These are phyloP conservation scores for Geranium rotundifolium DNA, from an alignment of 345 rosid species.

Conservation along the genomic window DNA sequence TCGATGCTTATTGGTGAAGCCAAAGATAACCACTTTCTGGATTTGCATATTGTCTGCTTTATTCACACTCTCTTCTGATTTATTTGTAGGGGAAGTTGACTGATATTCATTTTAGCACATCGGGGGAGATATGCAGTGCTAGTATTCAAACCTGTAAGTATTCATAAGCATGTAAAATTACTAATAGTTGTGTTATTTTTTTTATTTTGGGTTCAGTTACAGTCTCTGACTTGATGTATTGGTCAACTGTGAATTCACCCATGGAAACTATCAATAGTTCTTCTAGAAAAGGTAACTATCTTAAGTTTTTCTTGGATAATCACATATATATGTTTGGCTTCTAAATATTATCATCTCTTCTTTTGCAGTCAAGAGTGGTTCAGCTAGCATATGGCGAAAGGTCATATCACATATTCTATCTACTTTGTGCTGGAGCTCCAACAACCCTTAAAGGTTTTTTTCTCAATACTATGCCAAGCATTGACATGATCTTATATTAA, in stretches of 20 bases:
- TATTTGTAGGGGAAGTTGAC: slow-evolving; percentile 71
- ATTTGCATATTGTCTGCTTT: background rate
- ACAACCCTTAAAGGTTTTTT: slow-evolving; percentile 61
- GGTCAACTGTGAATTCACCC: slow-evolving; percentile 11
- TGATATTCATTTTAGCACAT: slow-evolving; percentile 66
- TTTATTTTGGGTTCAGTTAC: slow-evolving; percentile 6
- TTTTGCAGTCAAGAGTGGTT: slow-evolving; percentile 87
- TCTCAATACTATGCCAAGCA: background rate
- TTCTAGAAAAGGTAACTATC: slow-evolving; percentile 77
- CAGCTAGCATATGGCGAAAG: slow-evolving; percentile 82
- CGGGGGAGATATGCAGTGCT: slow-evolving; percentile 82
- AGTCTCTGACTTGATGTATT: slow-evolving; percentile 18
- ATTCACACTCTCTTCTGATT: slow-evolving; percentile 5
- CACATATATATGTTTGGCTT: slow-evolving; percentile 10
- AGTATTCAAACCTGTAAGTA: slow-evolving; percentile 80
- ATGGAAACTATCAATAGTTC: slow-evolving; percentile 34
- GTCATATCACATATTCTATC: slow-evolving; percentile 84
- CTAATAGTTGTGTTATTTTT: slow-evolving; percentile 6
- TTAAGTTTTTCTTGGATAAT: slow-evolving; percentile 11
- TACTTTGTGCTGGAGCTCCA: slow-evolving; percentile 93
- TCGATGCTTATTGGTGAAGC: too few species aligned
- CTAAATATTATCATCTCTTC: slow-evolving; percentile 23
- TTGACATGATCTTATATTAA: background rate
- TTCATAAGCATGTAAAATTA: slow-evolving; percentile 3
- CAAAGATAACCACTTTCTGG: too few species aligned